Conservation (phyloP, 2,329 filamentous ascomycete genomes). For the Xylaria sp. region DNA sequence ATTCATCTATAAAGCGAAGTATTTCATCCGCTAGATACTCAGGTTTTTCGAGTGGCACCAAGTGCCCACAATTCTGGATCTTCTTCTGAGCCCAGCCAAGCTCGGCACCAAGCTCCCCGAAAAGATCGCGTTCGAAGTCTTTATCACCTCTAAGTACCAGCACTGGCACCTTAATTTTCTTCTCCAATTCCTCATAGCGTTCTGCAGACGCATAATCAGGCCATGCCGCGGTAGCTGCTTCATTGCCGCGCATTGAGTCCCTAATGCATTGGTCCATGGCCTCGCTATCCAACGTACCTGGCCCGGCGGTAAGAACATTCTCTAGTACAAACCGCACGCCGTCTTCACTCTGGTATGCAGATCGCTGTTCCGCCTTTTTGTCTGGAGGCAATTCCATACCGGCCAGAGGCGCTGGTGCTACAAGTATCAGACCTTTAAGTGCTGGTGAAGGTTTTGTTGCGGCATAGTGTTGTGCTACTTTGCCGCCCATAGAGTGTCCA, state of each 20-base stretch:
- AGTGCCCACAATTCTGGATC: constrained; percentile 17
- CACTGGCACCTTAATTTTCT: constrained; percentile 5
- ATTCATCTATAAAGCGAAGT: neutral
- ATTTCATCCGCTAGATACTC: neutral
- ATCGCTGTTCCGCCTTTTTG: constrained; percentile 1
- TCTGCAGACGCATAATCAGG: constrained; percentile 15
- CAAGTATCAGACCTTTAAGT: constrained; percentile 13
- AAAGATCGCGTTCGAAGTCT: constrained; percentile 15
- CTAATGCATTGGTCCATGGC: neutral
- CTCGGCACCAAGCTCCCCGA: neutral
- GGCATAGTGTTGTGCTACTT: constrained; percentile 22
- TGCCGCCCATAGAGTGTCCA: neutral
- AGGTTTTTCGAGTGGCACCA: constrained; percentile 17
- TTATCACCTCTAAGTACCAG: constrained; percentile 14
- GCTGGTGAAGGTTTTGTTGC: constrained; percentile 12
- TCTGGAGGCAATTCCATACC: constrained; percentile 10
- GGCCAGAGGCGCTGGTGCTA: constrained; percentile 11
- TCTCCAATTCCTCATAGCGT: neutral
- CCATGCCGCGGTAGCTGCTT: constrained; percentile 13
- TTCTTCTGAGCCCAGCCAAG: constrained; percentile 11
- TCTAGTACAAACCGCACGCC: constrained; percentile 11
- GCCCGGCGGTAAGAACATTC: constrained; percentile 12
- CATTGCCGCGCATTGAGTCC: constrained; percentile 21
- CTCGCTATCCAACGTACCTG: neutral
- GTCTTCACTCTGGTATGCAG: constrained; percentile 17